These are phyloP conservation scores for Colletotrichum tropicale DNA, from an alignment of 2,329 filamentous ascomycete species.

Conservation along the genomic window DNA sequence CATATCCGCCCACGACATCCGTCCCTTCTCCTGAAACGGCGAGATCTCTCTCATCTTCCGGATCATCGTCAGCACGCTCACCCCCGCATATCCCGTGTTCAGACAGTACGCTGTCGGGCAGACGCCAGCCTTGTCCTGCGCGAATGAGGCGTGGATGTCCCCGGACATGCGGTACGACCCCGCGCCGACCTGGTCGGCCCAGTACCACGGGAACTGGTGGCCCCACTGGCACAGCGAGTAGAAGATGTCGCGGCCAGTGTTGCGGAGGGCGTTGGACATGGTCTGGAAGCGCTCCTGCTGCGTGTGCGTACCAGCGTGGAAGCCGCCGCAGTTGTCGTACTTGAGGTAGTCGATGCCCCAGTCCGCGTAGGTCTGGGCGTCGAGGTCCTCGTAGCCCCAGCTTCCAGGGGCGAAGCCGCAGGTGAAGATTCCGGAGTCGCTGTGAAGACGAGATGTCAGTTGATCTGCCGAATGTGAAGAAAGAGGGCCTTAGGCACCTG, in stretches of 20 bases:
- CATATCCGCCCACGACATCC: constrained; percentile 36
- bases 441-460: neutral
- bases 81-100: constrained; percentile 36
- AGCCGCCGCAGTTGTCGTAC: constrained; percentile 56
- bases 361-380: constrained; percentile 55
- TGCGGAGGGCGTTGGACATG: constrained; percentile 35
- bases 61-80: constrained; percentile 33
- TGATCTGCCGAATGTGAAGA: too few relatives aligned
- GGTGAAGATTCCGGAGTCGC: constrained; percentile 44
- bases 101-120: constrained; percentile 36
- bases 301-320: constrained; percentile 51
- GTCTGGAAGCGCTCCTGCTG: constrained; percentile 45
- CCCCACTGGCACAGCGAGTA: constrained; percentile 40
- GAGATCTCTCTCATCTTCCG: constrained; percentile 37
- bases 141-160: constrained; percentile 34
- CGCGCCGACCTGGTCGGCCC: constrained; percentile 24
- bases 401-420: constrained; percentile 38
- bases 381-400: constrained; percentile 47
- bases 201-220: constrained; percentile 24
- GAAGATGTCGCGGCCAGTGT: constrained; percentile 33
- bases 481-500: constrained; percentile 22
- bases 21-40: constrained; percentile 32
- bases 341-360: constrained; percentile 60
- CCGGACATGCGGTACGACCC: constrained; percentile 37
- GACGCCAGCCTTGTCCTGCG: constrained; percentile 24